A percentile compares a stretch with the other conserved stretches of the same genome.
Conservation (phyloP, 2,329 filamentous ascomycete genomes). For the Colletotrichum eremochloae region DNA sequence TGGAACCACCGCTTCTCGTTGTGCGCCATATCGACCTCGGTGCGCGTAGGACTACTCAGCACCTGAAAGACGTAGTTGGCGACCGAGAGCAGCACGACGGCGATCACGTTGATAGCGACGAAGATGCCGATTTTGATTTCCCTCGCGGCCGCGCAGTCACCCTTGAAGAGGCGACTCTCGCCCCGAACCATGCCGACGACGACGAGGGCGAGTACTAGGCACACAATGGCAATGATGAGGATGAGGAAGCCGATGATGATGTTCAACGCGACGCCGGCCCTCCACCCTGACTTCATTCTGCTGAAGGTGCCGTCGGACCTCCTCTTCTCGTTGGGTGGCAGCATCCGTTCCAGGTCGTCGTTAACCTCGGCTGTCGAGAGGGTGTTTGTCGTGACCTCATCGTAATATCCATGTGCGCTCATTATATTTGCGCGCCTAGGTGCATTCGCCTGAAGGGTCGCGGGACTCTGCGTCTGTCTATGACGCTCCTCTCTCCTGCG, state of each 20-base stretch:
- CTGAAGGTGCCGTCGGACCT: slow-evolving; percentile 47
- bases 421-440: neutral
- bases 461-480: slow-evolving; percentile 48
- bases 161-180: slow-evolving; percentile 55
- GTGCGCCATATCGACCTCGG: slow-evolving; percentile 63
- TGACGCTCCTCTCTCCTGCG: slow-evolving; percentile 56
- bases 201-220: slow-evolving; percentile 55
- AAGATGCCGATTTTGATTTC: slow-evolving; percentile 58
- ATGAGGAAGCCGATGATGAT: slow-evolving; percentile 56
- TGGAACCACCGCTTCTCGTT: slow-evolving; percentile 62
- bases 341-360: slow-evolving; percentile 39
- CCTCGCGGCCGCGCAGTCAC: slow-evolving; percentile 54
- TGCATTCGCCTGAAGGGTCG: slow-evolving; percentile 43
- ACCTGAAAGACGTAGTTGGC: slow-evolving; percentile 68
- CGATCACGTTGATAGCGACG: slow-evolving; percentile 59
- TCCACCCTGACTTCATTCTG: slow-evolving; percentile 58
- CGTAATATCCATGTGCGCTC: slow-evolving; percentile 29
- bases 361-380: slow-evolving; percentile 24
- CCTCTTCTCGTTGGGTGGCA: slow-evolving; percentile 36
- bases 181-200: slow-evolving; percentile 51
- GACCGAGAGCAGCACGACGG: slow-evolving; percentile 59
- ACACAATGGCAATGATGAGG: slow-evolving; percentile 54
- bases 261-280: slow-evolving; percentile 61
- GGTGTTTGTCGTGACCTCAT: slow-evolving; percentile 33
- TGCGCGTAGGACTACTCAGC: slow-evolving; percentile 66